A percentile compares a stretch with the other conserved stretches of the same genome.
phyloP scores from a whole-genome alignment of 78 protist genomes.

The Emiliania huxleyi region DNA sequence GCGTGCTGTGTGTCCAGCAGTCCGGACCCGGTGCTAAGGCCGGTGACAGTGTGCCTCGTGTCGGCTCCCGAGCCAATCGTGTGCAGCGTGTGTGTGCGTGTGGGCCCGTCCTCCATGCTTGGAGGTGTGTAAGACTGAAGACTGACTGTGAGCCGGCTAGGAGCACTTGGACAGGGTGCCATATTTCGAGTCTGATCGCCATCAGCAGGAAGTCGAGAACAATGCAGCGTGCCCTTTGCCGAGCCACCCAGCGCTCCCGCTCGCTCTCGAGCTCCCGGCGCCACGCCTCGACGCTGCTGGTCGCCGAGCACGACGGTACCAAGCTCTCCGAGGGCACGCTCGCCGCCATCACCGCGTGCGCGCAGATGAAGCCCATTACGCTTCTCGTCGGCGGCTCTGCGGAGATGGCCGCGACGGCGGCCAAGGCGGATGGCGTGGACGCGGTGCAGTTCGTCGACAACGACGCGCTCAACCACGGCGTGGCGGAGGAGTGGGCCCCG shows the following conservation, averaged over 20 bases:
- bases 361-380: neutral
- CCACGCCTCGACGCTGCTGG: slow-evolving; percentile 13
- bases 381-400: slow-evolving; percentile 13
- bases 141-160: too few relatives aligned
- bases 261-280: neutral
- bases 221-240: neutral
- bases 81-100: too few relatives aligned
- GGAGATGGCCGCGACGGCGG: neutral
- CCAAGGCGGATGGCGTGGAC: slow-evolving; percentile 75
- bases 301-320: slow-evolving; percentile 40
- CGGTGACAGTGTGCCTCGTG: too few relatives aligned
- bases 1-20: too few relatives aligned
- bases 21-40: too few relatives aligned
- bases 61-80: too few relatives aligned
- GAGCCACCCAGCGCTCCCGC: too few relatives aligned
- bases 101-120: too few relatives aligned
- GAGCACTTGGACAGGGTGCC: too few relatives aligned
- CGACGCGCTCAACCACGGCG: slow-evolving; percentile 41
- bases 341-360: neutral
- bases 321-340: neutral
- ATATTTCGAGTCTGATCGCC: too few relatives aligned
- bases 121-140: too few relatives aligned
- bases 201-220: too few relatives aligned
- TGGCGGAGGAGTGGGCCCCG: slow-evolving; percentile 81
- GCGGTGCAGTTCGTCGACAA: slow-evolving; percentile 61